Evolutionary conservation across 305 asterid genomes (phyloP).

Genomic region (Withania somnifera): DNA sequence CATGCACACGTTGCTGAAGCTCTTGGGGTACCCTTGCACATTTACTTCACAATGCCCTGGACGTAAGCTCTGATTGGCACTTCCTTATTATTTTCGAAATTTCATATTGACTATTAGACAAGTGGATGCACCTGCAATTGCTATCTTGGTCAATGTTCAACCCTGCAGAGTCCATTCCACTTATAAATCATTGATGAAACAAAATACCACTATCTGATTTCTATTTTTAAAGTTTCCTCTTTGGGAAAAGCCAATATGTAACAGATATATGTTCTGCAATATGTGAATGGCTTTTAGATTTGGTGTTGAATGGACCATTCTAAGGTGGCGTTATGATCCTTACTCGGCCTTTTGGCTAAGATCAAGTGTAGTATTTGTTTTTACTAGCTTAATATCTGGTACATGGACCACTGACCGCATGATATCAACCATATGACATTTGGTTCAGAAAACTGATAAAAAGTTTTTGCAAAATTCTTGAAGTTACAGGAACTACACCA

Average conservation of each 20-base stretch:
- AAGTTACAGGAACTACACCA: not conserved
- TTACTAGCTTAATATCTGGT: conserved; percentile 52
- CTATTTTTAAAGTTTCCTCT: not conserved
- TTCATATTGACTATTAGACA: not conserved
- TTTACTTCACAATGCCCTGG: conserved; percentile 99
- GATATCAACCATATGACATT: not conserved
- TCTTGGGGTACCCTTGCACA: conserved; percentile 93
- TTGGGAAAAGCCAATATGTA: not conserved
- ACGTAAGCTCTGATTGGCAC: conserved; percentile 50
- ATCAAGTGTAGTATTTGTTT: conserved; percentile 57
- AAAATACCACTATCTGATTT: not conserved
- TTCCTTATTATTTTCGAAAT: not conserved
- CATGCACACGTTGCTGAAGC: conserved; percentile 98
- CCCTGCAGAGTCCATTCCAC: not conserved
- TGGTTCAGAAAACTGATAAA: not conserved
- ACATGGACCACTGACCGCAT: not conserved
- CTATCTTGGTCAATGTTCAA: not conserved
- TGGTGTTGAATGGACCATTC: not conserved
- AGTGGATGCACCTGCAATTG: not conserved
- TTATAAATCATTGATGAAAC: not conserved
- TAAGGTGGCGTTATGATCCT: conserved; percentile 17
- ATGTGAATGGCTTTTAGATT: not conserved
- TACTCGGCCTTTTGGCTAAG: conserved; percentile 69
- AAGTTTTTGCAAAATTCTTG: not conserved
- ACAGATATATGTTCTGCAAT: not conserved